These are phyloP conservation scores for Lineolata rhizophorae DNA, from an alignment of 495 filamentous ascomycete genomes.

Conservation along the genomic window DNA sequence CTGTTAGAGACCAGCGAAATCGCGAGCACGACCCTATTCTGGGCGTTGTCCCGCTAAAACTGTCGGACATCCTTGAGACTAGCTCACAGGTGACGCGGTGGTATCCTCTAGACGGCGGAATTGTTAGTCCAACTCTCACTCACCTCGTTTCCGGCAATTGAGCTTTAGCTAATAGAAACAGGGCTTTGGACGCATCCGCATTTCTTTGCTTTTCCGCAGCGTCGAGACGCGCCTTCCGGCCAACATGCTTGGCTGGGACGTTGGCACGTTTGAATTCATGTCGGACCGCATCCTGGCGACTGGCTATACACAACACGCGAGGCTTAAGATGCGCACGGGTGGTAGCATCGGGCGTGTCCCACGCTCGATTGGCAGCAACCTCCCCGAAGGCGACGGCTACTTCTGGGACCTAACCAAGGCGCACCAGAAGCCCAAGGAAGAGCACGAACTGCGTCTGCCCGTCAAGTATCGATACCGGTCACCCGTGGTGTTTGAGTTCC, in stretches of 20 bases:
- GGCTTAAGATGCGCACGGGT: slow-evolving; percentile 61
- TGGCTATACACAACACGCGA: slow-evolving; percentile 34
- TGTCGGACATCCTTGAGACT: slow-evolving; percentile 70
- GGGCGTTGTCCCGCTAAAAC: slow-evolving; percentile 68
- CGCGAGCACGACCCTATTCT: slow-evolving; percentile 88
- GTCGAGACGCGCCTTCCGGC: slow-evolving; percentile 68
- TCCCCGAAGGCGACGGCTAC: slow-evolving; percentile 35
- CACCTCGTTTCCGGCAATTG: too few species aligned
- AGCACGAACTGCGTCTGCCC: slow-evolving; percentile 48
- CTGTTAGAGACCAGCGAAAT: slow-evolving; percentile 69
- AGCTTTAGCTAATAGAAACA: too few species aligned
- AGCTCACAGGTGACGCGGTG: slow-evolving; percentile 55
- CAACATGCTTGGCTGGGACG: slow-evolving; percentile 70
- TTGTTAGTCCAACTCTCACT: too few species aligned
- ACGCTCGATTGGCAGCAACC: slow-evolving; percentile 29
- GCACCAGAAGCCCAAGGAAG: slow-evolving; percentile 20
- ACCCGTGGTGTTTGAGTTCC: slow-evolving; percentile 75
- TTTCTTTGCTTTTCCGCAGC: slow-evolving; percentile 69
- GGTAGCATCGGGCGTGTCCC: slow-evolving; percentile 56
- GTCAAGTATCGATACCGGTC: slow-evolving; percentile 78
- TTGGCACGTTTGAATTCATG: slow-evolving; percentile 76
- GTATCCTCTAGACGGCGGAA: slow-evolving; percentile 46
- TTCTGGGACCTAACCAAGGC: slow-evolving; percentile 44
- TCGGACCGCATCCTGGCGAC: slow-evolving; percentile 40
- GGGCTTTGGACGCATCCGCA: slow-evolving; percentile 78